Base-by-base conservation (phyloP, 306 rosid genomes). In the Begonia loranthoides region DNA sequence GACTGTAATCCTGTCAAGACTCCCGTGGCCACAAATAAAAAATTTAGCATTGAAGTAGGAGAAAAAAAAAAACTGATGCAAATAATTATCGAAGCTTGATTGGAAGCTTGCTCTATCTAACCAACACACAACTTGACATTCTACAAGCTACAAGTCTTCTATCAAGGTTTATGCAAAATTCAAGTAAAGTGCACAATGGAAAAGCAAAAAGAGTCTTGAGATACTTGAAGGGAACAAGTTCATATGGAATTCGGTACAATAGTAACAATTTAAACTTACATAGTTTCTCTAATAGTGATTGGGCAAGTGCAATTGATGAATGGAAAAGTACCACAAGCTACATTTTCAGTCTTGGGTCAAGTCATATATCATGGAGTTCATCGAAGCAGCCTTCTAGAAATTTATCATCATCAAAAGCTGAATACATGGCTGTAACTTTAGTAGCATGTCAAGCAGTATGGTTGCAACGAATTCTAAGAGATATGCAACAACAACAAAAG, bases 201-300 rank as follows among this genome's bases (percentile, higher is more conserved):
- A n/a, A n/a, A n/a, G n/a, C n/a, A n/a, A n/a, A 19, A 19, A 19
- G 44, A 4, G 44, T 44, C 10, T 9, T 46, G 3, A 13, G 63
- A n/a, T 51, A 24, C 33, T 34, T 21, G 10, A 11, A 34, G 36
- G 36, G 39, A 2, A 60, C 50, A 5, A 60, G 41, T 1, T 24
- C 0, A 1, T 38, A 10, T 11, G 54, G 54, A 41, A 28, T 46
- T 9, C 14, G 36, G 9, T 13, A 14, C 44, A 7, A 15, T 11
- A 4, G 2, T 1, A n/a, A 10, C 1, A 10, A 14, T 0, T n/a
- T 13, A 6, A 24, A 22, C 43, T 16, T 57, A 0, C 10, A n/a
- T 24, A 43, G n/a, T 15, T 57, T 5, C 6, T 41, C 2, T 12
- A 24, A 57, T n/a, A 57, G 44, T 24, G 61, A 45, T 45, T 57